Conservation (phyloP, 1,284 basidiomycete species). For the Bondarzewia mesenterica region DNA sequence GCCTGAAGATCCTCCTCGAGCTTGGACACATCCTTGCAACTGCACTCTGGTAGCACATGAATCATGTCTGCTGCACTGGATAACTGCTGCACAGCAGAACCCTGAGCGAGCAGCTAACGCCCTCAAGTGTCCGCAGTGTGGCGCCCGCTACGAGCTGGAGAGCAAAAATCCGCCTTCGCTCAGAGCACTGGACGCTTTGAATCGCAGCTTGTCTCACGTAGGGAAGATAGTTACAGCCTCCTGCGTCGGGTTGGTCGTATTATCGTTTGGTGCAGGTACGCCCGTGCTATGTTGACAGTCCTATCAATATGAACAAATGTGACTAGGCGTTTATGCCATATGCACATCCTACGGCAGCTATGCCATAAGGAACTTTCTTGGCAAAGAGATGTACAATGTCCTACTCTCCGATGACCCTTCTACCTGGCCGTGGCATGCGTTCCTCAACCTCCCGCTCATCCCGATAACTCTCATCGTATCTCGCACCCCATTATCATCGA, state of each 20-base stretch:
- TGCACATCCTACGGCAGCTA: constrained; percentile 64
- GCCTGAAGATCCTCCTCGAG: constrained; percentile 35
- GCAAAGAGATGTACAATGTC: constrained; percentile 50
- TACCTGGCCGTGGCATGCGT: constrained; percentile 66
- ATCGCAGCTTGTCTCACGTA: constrained; percentile 36
- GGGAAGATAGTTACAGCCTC: constrained; percentile 44
- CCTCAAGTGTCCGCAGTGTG: constrained; percentile 74
- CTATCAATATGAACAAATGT: neutral
- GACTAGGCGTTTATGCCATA: constrained; percentile 50
- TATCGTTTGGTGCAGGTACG: constrained; percentile 34
- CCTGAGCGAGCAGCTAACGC: constrained; percentile 46
- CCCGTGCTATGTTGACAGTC: constrained; percentile 4
- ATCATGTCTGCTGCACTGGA: constrained; percentile 69
- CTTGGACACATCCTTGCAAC: constrained; percentile 72
- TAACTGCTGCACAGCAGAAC: constrained; percentile 54
- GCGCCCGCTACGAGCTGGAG: constrained; percentile 53
- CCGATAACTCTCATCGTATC: constrained; percentile 50
- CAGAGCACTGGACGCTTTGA: constrained; percentile 38
- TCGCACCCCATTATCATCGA: constrained; percentile 41
- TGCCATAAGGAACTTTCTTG: constrained; percentile 62
- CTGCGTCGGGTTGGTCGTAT: constrained; percentile 34
- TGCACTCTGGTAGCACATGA: constrained; percentile 78
- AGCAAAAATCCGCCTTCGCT: constrained; percentile 51
- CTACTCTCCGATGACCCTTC: constrained; percentile 55
- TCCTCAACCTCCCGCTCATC: constrained; percentile 60